Evolutionary conservation across 805 yeast species (phyloP).

Genomic region (Zygotorulaspora danielsina): DNA sequence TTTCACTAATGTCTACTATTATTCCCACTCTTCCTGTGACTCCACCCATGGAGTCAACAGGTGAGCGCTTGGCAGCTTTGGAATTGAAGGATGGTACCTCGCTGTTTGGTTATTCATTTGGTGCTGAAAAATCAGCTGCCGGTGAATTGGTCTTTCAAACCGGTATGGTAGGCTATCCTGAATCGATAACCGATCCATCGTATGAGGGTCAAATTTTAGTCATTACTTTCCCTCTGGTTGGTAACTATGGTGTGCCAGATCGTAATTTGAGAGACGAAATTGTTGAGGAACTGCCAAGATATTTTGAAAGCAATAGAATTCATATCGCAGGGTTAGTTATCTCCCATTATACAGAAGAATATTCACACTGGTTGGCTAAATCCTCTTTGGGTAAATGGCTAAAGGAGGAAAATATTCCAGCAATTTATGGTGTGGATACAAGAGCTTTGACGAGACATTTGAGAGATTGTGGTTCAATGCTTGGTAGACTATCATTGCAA

Average conservation of each 20-base stretch:
- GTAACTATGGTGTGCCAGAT: slow-evolving; percentile 99
- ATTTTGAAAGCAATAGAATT: slow-evolving; percentile 87
- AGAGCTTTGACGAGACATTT: slow-evolving; percentile 90
- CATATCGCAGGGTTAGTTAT: slow-evolving; percentile 97
- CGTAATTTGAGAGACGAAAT: slow-evolving; percentile 69
- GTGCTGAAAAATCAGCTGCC: slow-evolving; percentile 82
- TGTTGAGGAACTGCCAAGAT: slow-evolving; percentile 73
- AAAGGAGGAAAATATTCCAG: slow-evolving; percentile 87
- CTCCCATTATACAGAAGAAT: slow-evolving; percentile 94
- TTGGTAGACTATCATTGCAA: slow-evolving; percentile 80
- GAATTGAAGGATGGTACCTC: slow-evolving; percentile 83
- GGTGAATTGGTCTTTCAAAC: slow-evolving; percentile 99
- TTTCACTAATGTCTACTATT: slow-evolving; percentile 35
- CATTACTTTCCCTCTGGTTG: slow-evolving; percentile 93
- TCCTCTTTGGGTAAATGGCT: slow-evolving; percentile 94
- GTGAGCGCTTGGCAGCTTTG: slow-evolving; percentile 78
- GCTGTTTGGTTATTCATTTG: slow-evolving; percentile 94
- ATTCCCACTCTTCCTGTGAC: slow-evolving; percentile 76
- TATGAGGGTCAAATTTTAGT: slow-evolving; percentile 97
- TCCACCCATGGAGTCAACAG: slow-evolving; percentile 82
- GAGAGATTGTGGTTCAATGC: slow-evolving; percentile 87
- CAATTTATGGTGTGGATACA: slow-evolving; percentile 96
- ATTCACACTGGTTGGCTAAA: slow-evolving; percentile 87
- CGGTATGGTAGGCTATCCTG: slow-evolving; percentile 99
- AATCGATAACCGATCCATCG: slow-evolving; percentile 95